Evolutionary conservation across 2,329 filamentous ascomycete genomes (phyloP).

Genomic region (Alternaria triticimaculans): DNA sequence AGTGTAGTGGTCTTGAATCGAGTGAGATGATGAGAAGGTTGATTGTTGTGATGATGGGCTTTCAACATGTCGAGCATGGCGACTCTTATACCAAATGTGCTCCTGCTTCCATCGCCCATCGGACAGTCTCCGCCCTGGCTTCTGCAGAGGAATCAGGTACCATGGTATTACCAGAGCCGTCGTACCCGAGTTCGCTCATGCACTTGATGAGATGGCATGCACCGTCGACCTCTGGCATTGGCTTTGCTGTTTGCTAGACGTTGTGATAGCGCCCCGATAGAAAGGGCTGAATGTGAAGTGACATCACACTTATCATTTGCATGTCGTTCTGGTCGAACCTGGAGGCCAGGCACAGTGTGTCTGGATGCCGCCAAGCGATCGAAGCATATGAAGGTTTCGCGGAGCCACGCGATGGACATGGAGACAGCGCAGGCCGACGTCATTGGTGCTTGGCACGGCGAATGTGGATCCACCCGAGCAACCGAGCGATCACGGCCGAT

Average conservation of each 20-base stretch:
- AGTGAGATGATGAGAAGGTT: background rate
- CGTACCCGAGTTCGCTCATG: background rate
- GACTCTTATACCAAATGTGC: slow-evolving; percentile 2
- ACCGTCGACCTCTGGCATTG: background rate
- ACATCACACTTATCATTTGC: background rate
- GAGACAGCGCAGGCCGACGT: background rate
- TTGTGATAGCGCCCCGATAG: background rate
- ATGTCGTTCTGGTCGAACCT: background rate
- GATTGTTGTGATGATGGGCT: background rate
- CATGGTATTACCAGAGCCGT: background rate
- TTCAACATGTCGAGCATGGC: background rate
- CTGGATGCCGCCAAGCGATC: background rate
- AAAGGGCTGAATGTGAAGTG: background rate
- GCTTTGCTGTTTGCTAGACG: background rate
- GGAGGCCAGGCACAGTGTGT: background rate
- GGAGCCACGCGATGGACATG: background rate
- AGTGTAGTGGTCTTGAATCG: background rate
- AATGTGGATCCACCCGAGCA: background rate
- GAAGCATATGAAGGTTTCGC: background rate
- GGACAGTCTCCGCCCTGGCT: background rate
- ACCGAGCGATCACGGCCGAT: slow-evolving; percentile 1
- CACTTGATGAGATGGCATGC: background rate
- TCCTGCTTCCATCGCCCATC: background rate
- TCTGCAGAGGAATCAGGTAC: background rate
- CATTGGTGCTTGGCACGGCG: background rate